A percentile compares a stretch with the other conserved stretches of the same genome.
Conservation (phyloP, 2,329 filamentous ascomycete species). For the Aspergillus phoenicis region DNA sequence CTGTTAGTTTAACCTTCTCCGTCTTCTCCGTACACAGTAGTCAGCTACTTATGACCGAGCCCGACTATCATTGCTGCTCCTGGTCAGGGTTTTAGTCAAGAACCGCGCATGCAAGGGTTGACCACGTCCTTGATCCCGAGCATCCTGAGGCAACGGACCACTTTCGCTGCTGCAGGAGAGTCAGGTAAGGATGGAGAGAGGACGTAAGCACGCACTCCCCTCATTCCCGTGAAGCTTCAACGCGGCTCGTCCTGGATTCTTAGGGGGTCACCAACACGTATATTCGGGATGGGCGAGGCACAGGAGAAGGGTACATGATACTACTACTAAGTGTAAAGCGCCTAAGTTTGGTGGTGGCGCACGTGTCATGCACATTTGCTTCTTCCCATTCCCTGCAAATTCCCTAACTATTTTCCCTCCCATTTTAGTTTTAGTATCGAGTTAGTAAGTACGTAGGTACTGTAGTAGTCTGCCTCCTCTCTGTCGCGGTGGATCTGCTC, state of each 20-base stretch:
- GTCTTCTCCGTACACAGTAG: neutral
- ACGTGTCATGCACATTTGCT: conserved; percentile 12
- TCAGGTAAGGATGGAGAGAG: conserved; percentile 18
- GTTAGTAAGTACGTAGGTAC: neutral
- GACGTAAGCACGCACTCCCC: conserved; percentile 18
- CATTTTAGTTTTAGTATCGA: neutral
- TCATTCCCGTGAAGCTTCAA: conserved; percentile 1
- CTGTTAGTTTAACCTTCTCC: neutral
- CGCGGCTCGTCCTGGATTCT: conserved; percentile 8
- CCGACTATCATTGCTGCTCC: conserved; percentile 12
- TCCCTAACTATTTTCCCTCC: neutral
- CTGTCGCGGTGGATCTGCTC: conserved; percentile 7
- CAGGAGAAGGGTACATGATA: neutral
- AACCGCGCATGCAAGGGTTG: conserved; percentile 23
- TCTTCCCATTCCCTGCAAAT: neutral
- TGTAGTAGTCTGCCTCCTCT: neutral
- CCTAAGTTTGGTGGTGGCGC: conserved; percentile 10
- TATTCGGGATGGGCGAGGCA: neutral
- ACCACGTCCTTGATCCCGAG: conserved; percentile 8
- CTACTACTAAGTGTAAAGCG: neutral
- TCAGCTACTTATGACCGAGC: neutral
- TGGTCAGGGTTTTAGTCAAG: conserved; percentile 16
- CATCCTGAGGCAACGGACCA: conserved; percentile 19
- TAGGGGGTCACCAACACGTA: neutral
- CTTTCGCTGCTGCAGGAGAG: conserved; percentile 19